phyloP scores from a whole-genome alignment of 331 rosid species.

The Rhamnella rubrinervis region DNA sequence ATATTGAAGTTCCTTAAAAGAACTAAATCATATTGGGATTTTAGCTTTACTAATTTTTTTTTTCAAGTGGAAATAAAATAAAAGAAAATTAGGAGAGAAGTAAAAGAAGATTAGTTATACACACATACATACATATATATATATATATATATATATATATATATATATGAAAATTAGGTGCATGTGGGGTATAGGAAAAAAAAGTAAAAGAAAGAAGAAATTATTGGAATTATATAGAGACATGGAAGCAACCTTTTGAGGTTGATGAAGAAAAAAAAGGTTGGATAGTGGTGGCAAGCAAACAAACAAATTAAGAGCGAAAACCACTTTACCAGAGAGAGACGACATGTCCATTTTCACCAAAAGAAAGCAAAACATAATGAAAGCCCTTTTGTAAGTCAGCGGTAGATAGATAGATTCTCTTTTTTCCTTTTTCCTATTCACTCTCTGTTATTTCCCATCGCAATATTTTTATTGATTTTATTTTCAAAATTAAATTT shows the following conservation, averaged over 20 bases:
- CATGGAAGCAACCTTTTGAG: background rate
- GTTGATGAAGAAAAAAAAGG: constrained; percentile 6
- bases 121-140: too few species aligned
- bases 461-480: background rate
- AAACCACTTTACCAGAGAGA: constrained; percentile 4
- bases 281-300: background rate
- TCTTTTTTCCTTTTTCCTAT: constrained; percentile 15
- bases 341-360: constrained; percentile 9
- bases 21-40: too few species aligned
- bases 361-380: constrained; percentile 14
- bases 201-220: too few species aligned
- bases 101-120: too few species aligned
- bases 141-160: too few species aligned
- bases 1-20: too few species aligned
- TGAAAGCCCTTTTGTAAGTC: constrained; percentile 14
- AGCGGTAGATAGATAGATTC: constrained; percentile 26
- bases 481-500: background rate
- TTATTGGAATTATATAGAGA: background rate
- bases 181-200: too few species aligned
- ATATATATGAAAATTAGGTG: too few species aligned
- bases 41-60: too few species aligned
- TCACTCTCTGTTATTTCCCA: background rate
- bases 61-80: too few species aligned
- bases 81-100: too few species aligned
- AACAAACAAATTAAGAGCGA: background rate